phyloP scores from a whole-genome alignment of 371 early-diverging fungal genomes.

The Mucor piriformis region DNA sequence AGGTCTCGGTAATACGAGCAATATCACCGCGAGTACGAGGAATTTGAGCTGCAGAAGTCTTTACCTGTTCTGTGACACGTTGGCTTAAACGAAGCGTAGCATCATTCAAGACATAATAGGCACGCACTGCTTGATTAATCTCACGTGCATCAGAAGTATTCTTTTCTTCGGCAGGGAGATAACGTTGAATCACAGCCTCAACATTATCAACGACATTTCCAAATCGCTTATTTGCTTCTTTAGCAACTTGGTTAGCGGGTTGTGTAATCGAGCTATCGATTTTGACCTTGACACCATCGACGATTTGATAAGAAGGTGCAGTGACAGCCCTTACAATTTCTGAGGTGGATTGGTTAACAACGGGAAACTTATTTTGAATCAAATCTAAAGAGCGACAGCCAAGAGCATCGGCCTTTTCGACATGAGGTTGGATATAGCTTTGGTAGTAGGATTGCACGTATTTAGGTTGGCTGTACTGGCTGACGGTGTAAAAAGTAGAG shows the following conservation, averaged over 20 bases:
- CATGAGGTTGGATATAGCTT: slow-evolving; percentile 59
- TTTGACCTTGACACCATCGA: slow-evolving; percentile 40
- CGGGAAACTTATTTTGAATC: slow-evolving; percentile 69
- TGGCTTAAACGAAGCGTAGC: slow-evolving; percentile 37
- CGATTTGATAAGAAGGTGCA: slow-evolving; percentile 29
- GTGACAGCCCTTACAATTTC: slow-evolving; percentile 61
- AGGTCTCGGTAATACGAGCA: slow-evolving; percentile 31
- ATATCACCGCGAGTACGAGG: slow-evolving; percentile 45
- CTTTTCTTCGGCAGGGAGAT: slow-evolving; percentile 42
- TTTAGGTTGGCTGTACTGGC: slow-evolving; percentile 36
- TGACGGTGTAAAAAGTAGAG: slow-evolving; percentile 46
- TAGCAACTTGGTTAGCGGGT: slow-evolving; percentile 49
- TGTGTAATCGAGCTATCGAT: slow-evolving; percentile 49
- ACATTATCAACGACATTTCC: slow-evolving; percentile 50
- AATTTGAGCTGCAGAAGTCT: slow-evolving; percentile 19
- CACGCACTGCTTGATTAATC: slow-evolving; percentile 47
- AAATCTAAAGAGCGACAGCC: slow-evolving; percentile 73
- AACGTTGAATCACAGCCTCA: slow-evolving; percentile 55
- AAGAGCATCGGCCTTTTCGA: slow-evolving; percentile 63
- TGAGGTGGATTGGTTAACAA: slow-evolving; percentile 62
- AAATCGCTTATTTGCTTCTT: slow-evolving; percentile 53
- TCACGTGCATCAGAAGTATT: slow-evolving; percentile 32
- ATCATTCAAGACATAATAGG: slow-evolving; percentile 37
- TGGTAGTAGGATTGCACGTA: slow-evolving; percentile 57
- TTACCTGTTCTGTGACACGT: slow-evolving; percentile 35